A percentile compares a stretch with the other conserved stretches of the same genome.
Conservation (phyloP, 257 asterid genomes). For the Lantana camara region DNA sequence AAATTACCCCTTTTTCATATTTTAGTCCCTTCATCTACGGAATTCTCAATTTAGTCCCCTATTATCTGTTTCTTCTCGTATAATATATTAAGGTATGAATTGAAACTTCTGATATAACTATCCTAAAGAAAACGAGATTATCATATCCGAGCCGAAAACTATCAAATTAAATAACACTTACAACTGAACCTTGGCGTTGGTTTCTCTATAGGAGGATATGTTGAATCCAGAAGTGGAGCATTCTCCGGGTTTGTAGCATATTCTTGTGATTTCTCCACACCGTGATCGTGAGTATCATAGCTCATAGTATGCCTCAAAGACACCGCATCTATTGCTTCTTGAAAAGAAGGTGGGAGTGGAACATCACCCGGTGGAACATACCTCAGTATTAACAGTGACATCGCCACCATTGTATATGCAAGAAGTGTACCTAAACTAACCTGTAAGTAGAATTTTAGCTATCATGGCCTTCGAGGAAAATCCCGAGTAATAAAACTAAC, state of each 20-base stretch:
- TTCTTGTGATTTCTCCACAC: constrained; percentile 39
- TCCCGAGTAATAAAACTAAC: not conserved
- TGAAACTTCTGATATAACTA: too few species aligned
- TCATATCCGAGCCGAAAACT: too few species aligned
- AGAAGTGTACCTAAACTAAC: constrained; percentile 99
- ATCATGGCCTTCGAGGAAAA: constrained; percentile 19
- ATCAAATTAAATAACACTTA: constrained; percentile 40
- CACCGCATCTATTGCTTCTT: constrained; percentile 84
- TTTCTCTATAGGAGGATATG: constrained; percentile 52
- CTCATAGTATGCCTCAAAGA: constrained; percentile 42
- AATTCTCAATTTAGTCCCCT: too few species aligned
- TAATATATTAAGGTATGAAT: too few species aligned
- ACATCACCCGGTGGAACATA: constrained; percentile 91
- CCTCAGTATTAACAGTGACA: constrained; percentile 87
- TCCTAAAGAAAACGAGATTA: too few species aligned
- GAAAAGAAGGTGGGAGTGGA: constrained; percentile 80
- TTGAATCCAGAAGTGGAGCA: constrained; percentile 47
- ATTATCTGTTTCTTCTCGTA: too few species aligned
- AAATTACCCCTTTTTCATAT: too few species aligned
- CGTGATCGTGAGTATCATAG: constrained; percentile 35
- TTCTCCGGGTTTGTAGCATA: constrained; percentile 34
- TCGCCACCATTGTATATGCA: constrained; percentile 88
- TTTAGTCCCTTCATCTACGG: too few species aligned
- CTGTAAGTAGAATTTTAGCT: constrained; percentile 48
- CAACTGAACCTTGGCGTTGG: constrained; percentile 42